A percentile compares a stretch with the other conserved stretches of the same genome.
Conservation (phyloP, 306 rosid genomes). For the Lathyrus aphaca region DNA sequence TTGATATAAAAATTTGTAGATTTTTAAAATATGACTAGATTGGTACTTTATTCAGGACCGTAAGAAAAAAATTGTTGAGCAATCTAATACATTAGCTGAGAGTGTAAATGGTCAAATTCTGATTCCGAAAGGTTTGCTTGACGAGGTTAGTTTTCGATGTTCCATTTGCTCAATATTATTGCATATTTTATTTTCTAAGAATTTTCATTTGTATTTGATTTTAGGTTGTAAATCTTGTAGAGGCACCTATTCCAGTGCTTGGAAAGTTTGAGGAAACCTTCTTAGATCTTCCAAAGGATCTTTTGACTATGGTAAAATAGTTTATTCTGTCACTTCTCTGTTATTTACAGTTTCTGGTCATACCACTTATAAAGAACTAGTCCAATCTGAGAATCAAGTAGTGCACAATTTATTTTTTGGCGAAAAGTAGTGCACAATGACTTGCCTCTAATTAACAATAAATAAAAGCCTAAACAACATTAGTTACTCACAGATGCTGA, state of each 20-base stretch:
- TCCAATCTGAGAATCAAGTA: no score
- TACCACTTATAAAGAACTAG: no score
- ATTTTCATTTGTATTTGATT: constrained; percentile 21
- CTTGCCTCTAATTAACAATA: no score
- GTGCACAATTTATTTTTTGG: no score
- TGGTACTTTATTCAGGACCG: constrained; percentile 61
- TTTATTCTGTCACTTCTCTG: no score
- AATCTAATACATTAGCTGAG: constrained; percentile 67
- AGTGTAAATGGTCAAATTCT: constrained; percentile 69
- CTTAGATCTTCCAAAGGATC: constrained; percentile 93
- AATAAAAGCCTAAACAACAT: not conserved
- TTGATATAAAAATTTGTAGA: not conserved
- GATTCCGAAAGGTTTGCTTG: constrained; percentile 70
- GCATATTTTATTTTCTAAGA: constrained; percentile 36
- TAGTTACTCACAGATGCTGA: not conserved
- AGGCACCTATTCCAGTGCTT: constrained; percentile 89
- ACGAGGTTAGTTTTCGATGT: constrained; percentile 64
- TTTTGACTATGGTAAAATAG: constrained; percentile 52
- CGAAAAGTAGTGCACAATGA: no score
- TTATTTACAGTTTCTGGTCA: no score
- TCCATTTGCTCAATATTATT: constrained; percentile 38
- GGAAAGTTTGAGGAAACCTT: constrained; percentile 83
- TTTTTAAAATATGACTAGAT: constrained; percentile 2
- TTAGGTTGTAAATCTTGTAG: constrained; percentile 94
- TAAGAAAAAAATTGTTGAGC: constrained; percentile 61